Evolutionary conservation across 495 filamentous ascomycete species (phyloP).

Genomic region (Aspergillus panamensis): DNA sequence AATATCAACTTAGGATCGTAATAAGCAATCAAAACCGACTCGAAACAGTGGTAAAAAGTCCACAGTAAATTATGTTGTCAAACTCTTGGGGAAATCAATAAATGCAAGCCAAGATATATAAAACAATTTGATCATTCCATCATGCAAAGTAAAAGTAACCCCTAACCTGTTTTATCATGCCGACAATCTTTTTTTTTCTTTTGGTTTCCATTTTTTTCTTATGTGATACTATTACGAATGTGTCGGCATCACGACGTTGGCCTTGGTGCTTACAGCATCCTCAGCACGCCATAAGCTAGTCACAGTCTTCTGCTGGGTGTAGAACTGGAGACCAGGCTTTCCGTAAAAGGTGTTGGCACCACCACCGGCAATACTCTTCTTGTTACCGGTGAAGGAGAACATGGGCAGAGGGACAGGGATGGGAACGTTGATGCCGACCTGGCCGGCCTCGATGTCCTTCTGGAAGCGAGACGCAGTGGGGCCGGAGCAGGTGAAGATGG

Average conservation of each 20-base stretch:
- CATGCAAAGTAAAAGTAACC: not conserved
- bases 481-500: constrained; percentile 64
- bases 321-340: constrained; percentile 86
- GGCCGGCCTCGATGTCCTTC: constrained; percentile 58
- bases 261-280: constrained; percentile 75
- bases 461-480: constrained; percentile 61
- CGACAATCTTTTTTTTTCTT: not conserved
- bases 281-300: constrained; percentile 86
- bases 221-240: constrained; percentile 43
- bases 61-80: not conserved
- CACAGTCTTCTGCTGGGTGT: constrained; percentile 96
- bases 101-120: not conserved
- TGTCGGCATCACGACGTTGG: constrained; percentile 91
- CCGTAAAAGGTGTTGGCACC: constrained; percentile 96
- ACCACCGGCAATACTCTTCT: constrained; percentile 90
- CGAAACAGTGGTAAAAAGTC: too few relatives aligned
- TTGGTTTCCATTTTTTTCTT: not conserved
- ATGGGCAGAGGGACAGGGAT: constrained; percentile 88
- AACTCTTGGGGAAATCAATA: not conserved
- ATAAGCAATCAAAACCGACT: too few relatives aligned
- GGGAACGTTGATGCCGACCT: constrained; percentile 62
- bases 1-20: too few relatives aligned
- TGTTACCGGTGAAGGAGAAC: constrained; percentile 98
- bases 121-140: not conserved
- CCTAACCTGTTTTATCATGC: not conserved